A percentile compares a stretch with the other conserved stretches of the same genome.
These are phyloP conservation scores for Fonsecaea pugnacius DNA, from an alignment of 2,329 filamentous ascomycete species.

Conservation along the genomic window DNA sequence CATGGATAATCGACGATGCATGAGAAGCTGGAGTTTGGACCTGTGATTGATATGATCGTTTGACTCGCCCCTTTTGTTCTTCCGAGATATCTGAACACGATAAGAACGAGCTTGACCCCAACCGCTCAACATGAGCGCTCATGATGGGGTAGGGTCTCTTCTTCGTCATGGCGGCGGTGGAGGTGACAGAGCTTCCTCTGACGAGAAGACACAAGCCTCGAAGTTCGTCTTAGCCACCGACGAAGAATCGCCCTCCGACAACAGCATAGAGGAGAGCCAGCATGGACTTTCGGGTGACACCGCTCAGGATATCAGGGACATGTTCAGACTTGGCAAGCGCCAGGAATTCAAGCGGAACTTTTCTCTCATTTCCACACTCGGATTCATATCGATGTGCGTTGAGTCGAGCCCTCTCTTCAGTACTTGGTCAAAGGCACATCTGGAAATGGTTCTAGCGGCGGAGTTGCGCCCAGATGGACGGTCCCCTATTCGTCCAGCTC, in stretches of 20 bases:
- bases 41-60: not conserved
- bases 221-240: constrained; percentile 1
- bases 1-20: not conserved
- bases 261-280: constrained; percentile 6
- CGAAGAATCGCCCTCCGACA: constrained; percentile 9
- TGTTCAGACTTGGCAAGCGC: constrained; percentile 56
- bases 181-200: not conserved
- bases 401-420: not conserved
- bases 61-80: not conserved
- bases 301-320: constrained; percentile 48
- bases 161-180: not conserved
- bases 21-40: not conserved
- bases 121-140: not conserved
- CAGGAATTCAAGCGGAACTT: constrained; percentile 52
- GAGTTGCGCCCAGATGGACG: not conserved
- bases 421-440: not conserved
- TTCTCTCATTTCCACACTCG: constrained; percentile 44
- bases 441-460: not conserved
- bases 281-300: constrained; percentile 24
- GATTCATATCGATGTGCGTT: constrained; percentile 46
- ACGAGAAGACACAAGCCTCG: not conserved
- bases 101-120: not conserved
- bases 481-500: not conserved
- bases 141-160: not conserved
- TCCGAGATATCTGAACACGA: not conserved